Base-by-base conservation (phyloP, 2,329 filamentous ascomycete genomes). In the Fusarium acutatum region DNA sequence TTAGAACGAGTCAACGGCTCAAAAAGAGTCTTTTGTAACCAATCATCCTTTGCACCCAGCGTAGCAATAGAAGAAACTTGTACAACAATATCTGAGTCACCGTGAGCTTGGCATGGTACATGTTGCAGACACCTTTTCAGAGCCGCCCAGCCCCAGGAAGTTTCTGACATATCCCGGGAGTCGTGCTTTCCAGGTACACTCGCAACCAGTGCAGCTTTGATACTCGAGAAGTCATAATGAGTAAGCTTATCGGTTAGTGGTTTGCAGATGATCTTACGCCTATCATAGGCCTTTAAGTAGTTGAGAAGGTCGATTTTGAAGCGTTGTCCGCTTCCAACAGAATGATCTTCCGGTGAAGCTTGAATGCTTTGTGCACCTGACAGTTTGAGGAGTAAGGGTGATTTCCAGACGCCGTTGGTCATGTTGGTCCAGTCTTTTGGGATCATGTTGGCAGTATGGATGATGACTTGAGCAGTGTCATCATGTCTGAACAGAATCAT, bases 361-460 rank as follows among this genome's bases (percentile, higher is more conserved):
- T 59, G 14, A n/a, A 15, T 13, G 8, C 30, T 54, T 11, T 53
- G 14, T 13, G 83, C 54, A 3, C 47, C 30, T 13, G 71, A 17
- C 10, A 41, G 52, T 32, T 88, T 81, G 2, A 93, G 91, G 2
- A 97, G 88, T 4, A 89, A 79, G 2, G 94, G 94, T 0, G 94
- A 96, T 56, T 84, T 86, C 95, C 95, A 97, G 10, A 93, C 88
- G 3, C 90, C 94, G 80, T 97, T 94, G 2, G 91, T 93, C 93
- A 97, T 93, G 75, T 96, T 96, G 4, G 86, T 88, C 95, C 95
- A 97, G 80, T 97, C 95, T 62, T 91, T 90, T 8, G 87, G 79
- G n/a, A 97, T 96, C 92, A 97, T 94, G 76, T 97, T 97, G 24
- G 95, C 94, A 0, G 95, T 97, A 76, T 97, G 94, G 35, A 97